Percentiles rank a stretch among this genome's conserved stretches.
Conservation (phyloP, 2,329 filamentous ascomycete genomes). For the Claviceps maximensis region DNA sequence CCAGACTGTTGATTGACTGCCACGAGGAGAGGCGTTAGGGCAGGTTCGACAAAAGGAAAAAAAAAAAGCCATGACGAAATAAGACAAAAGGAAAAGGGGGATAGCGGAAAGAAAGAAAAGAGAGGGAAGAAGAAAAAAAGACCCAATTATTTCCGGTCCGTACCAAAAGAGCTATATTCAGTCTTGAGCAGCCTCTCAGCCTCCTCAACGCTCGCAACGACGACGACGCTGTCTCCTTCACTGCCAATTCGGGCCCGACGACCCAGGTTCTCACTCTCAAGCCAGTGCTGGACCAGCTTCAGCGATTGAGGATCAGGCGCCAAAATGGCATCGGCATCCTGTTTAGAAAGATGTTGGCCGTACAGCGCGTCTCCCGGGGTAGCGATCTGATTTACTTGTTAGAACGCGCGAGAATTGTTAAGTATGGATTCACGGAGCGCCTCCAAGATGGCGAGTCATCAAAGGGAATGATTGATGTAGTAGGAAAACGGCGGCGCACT, state of each 20-base stretch:
- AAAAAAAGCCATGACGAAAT: no score
- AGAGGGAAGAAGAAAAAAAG: not conserved
- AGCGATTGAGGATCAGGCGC: slow-evolving; percentile 2
- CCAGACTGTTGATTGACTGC: slow-evolving; percentile 1
- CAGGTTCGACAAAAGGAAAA: no score
- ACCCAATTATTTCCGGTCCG: not conserved
- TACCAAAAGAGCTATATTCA: slow-evolving; percentile 2
- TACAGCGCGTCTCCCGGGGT: slow-evolving; percentile 4
- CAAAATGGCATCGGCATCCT: slow-evolving; percentile 2
- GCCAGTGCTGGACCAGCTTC: slow-evolving; percentile 2
- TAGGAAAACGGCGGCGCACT: not conserved
- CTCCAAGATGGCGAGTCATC: no score
- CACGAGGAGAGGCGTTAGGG: not conserved
- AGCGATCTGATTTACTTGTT: no score
- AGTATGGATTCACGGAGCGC: no score
- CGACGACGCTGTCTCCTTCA: not conserved
- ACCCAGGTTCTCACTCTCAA: not conserved
- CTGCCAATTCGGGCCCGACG: not conserved
- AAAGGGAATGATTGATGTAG: no score
- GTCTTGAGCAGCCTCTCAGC: slow-evolving; percentile 2
- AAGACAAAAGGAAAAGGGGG: no score
- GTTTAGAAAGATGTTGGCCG: slow-evolving; percentile 5
- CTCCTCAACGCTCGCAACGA: slow-evolving; percentile 1
- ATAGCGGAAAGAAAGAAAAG: not conserved
- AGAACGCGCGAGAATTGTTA: no score